Evolutionary conservation across 2,329 filamentous ascomycete genomes (phyloP).

Genomic region (Cladosporium colombiae): DNA sequence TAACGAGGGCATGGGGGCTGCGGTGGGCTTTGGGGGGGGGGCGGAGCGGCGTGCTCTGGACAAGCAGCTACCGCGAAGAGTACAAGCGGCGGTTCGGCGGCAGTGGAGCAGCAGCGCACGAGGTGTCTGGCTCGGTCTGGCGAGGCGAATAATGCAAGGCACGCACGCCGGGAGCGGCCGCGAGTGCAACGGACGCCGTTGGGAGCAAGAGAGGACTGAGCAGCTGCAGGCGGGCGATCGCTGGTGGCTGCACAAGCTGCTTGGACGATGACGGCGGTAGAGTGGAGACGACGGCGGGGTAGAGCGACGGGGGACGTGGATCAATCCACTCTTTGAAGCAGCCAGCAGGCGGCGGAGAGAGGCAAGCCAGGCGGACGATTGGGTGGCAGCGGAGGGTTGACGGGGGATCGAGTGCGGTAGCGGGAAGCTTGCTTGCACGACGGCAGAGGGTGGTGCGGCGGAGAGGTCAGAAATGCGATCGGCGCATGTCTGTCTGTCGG

Average conservation of each 20-base stretch:
- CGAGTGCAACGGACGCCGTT: slow-evolving; percentile 9
- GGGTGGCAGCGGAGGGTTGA: not conserved
- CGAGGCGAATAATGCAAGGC: slow-evolving; percentile 21
- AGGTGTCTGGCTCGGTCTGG: slow-evolving; percentile 7
- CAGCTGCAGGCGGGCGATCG: slow-evolving; percentile 15
- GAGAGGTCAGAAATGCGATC: slow-evolving; percentile 9
- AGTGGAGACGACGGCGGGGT: slow-evolving; percentile 19
- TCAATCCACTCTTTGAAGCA: not conserved
- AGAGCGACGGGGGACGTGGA: slow-evolving; percentile 12
- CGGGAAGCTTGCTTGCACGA: slow-evolving; percentile 5
- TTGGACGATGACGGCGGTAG: slow-evolving; percentile 12
- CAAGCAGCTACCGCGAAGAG: slow-evolving; percentile 17
- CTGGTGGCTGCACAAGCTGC: not conserved
- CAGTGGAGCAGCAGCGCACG: slow-evolving; percentile 12
- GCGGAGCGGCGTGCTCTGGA: slow-evolving; percentile 22
- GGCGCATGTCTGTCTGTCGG: not conserved
- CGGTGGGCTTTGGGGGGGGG: slow-evolving; percentile 16
- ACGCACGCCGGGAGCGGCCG: slow-evolving; percentile 18
- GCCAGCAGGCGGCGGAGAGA: not conserved
- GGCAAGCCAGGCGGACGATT: slow-evolving; percentile 5
- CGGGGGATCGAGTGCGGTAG: slow-evolving; percentile 1
- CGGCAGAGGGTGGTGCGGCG: not conserved
- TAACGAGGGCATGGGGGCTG: slow-evolving; percentile 77
- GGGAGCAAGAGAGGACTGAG: not conserved
- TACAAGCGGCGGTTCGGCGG: slow-evolving; percentile 9